Base-by-base conservation (phyloP, 306 rosid genomes). In the Alnus glutinosa region DNA sequence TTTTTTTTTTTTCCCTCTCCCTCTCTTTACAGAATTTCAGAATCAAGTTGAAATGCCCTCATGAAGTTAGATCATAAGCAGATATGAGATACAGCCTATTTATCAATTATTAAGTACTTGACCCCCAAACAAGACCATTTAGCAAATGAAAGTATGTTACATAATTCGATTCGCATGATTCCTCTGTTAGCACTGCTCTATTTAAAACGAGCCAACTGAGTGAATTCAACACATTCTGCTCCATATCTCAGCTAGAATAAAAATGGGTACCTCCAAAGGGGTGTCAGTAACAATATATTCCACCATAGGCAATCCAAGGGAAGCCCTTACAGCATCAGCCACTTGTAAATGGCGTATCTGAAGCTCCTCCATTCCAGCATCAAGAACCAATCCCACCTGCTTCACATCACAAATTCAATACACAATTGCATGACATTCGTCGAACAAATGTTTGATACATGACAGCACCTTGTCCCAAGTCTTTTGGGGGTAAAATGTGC, bases 261-360 rank as follows among this genome's bases (percentile, higher is more conserved):
- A 36, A 82, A 47, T 39, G 55, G 55, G 46, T 82, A 94, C 97
- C 96, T 88, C 73, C 70, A 94, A 82, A 1, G 97, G 97, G 55
- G 90, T 79, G 74, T 94, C 97, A 42, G 97, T 94, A 76, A 94
- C 92, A 73, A 78, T 83, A 75, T 88, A 94, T 79, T 92, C 94
- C 67, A 89, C 83, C 71, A 94, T 80, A 82, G 96, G 93, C 86
- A 92, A 89, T 75, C 98, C 98, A 82, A 92, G 97, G 44, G 98
- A 94, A 78, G 97, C 97, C 81, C 96, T 87, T 46, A 93, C 92
- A 34, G 96, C 97, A 86, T 94, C 96, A 42, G 96, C 96, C 78
- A 85, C 96, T 82, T 94, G 98, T 79, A 94, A 89, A 76, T 94
- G 98, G 71, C 92, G 91, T 86, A 86, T 59, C 15, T 77, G 90